A percentile compares a stretch with the other conserved stretches of the same genome.
Evolutionary conservation across 306 rosid genomes (phyloP).

Genomic region (Spatholobus suberectus): DNA sequence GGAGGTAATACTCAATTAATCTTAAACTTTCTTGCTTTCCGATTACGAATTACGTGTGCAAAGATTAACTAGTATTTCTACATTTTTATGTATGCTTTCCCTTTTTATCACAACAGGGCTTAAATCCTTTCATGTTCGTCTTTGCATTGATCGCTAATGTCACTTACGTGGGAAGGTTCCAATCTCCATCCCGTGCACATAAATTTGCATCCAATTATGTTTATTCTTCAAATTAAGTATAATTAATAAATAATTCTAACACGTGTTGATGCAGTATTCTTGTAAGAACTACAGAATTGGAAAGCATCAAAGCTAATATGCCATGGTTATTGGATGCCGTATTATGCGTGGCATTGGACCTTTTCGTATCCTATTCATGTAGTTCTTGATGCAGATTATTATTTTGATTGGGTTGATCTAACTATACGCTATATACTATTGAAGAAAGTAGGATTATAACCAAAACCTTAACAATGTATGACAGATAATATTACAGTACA

Average conservation of each 20-base stretch:
- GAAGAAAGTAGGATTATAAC: not conserved
- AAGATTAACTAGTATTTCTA: not conserved
- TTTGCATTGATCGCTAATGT: conserved; percentile 83
- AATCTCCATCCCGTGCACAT: not conserved
- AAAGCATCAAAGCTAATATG: conserved; percentile 77
- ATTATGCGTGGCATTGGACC: conserved; percentile 80
- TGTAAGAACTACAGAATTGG: conserved; percentile 69
- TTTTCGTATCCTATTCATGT: conserved; percentile 73
- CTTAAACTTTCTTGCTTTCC: not conserved
- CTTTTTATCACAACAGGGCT: conserved; percentile 56
- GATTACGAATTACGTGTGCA: not conserved
- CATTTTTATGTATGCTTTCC: not conserved
- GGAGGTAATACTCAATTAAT: conserved; percentile 58
- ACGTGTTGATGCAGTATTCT: conserved; percentile 66
- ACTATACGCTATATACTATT: not conserved
- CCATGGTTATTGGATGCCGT: conserved; percentile 91
- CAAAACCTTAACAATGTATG: conserved; percentile 48
- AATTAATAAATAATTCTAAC: not conserved
- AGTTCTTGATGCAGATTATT: not conserved
- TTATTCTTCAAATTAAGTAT: not conserved
- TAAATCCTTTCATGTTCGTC: conserved; percentile 90
- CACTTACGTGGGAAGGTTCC: conserved; percentile 76
- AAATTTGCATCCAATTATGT: not conserved
- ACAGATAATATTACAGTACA: conserved; percentile 75
- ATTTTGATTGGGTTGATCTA: not conserved